Conservation (phyloP, 2,329 filamentous ascomycete genomes). For the Colletotrichum liaoningense region DNA sequence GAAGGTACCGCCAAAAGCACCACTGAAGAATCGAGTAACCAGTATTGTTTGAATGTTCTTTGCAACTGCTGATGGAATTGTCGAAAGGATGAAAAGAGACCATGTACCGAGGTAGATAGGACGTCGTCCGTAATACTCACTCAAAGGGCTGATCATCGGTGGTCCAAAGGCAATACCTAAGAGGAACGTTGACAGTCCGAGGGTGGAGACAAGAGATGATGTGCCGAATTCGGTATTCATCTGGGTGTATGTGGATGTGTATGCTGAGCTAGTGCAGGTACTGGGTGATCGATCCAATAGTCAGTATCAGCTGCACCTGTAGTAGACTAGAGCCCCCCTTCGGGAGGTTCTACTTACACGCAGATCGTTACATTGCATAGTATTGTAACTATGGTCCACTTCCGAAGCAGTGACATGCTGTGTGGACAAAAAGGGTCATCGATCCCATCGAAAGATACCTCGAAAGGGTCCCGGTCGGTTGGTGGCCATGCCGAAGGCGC, state of each 20-base stretch:
- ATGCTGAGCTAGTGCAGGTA: slow-evolving; percentile 86
- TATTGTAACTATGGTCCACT: slow-evolving; percentile 83
- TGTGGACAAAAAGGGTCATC: slow-evolving; percentile 82
- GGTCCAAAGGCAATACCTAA: slow-evolving; percentile 75
- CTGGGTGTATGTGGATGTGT: slow-evolving; percentile 84
- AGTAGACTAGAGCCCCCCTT: neutral
- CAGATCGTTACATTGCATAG: slow-evolving; percentile 79
- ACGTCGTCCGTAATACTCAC: slow-evolving; percentile 83
- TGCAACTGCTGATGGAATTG: slow-evolving; percentile 85
- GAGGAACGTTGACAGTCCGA: slow-evolving; percentile 87
- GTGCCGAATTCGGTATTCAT: slow-evolving; percentile 79
- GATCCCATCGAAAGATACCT: slow-evolving; percentile 79
- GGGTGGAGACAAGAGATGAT: slow-evolving; percentile 77
- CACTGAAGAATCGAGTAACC: slow-evolving; percentile 80
- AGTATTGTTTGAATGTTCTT: slow-evolving; percentile 82
- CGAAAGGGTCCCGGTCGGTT: slow-evolving; percentile 61
- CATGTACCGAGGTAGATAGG: slow-evolving; percentile 88
- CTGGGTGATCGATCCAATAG: slow-evolving; percentile 51
- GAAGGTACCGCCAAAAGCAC: slow-evolving; percentile 76
- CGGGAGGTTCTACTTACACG: slow-evolving; percentile 70
- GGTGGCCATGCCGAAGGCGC: neutral
- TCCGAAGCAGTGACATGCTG: slow-evolving; percentile 71
- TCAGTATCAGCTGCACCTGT: neutral
- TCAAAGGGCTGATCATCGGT: slow-evolving; percentile 71
- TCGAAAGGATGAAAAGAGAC: slow-evolving; percentile 78